Conservation (phyloP, 2,329 filamentous ascomycete species). For the Stagonosporopsis vannaccii region DNA sequence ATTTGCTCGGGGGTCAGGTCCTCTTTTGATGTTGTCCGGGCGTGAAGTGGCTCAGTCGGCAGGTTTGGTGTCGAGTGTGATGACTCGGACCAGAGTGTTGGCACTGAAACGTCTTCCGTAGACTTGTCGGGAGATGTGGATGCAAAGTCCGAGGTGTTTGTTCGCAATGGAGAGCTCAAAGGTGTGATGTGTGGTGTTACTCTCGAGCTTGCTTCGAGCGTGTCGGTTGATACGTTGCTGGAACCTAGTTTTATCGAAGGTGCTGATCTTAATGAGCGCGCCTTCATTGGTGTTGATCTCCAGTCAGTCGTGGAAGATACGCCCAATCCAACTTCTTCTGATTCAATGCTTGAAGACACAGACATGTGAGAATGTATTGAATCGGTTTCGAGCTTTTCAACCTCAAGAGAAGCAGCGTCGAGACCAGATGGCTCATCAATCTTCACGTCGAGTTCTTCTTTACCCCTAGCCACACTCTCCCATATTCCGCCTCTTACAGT, state of each 20-base stretch:
- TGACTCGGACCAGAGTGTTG: slow-evolving; percentile 37
- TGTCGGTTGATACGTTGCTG: slow-evolving; percentile 67
- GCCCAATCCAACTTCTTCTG: slow-evolving; percentile 27
- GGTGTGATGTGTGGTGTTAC: slow-evolving; percentile 64
- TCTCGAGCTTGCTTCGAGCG: slow-evolving; percentile 67
- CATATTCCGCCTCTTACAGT: slow-evolving; percentile 86
- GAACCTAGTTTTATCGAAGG: slow-evolving; percentile 73
- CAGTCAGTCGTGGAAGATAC: slow-evolving; percentile 37
- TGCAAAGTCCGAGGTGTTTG: slow-evolving; percentile 26
- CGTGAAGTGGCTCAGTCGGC: slow-evolving; percentile 16
- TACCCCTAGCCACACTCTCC: slow-evolving; percentile 49
- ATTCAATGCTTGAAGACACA: slow-evolving; percentile 30
- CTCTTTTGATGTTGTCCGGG: slow-evolving; percentile 25
- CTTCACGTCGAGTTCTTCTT: slow-evolving; percentile 24
- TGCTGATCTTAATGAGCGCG: slow-evolving; percentile 65
- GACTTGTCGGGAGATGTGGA: slow-evolving; percentile 23
- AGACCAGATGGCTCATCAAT: slow-evolving; percentile 14
- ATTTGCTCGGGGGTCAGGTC: slow-evolving; percentile 33
- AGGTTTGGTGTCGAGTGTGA: slow-evolving; percentile 20
- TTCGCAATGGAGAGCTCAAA: slow-evolving; percentile 55
- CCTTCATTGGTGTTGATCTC: slow-evolving; percentile 42
- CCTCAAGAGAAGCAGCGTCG: slow-evolving; percentile 24
- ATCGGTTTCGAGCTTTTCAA: slow-evolving; percentile 32
- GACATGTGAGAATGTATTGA: slow-evolving; percentile 31
- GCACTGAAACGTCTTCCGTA: slow-evolving; percentile 25